phyloP scores from a whole-genome alignment of 352 stramenopile species.

The Globisporangium parvum region DNA sequence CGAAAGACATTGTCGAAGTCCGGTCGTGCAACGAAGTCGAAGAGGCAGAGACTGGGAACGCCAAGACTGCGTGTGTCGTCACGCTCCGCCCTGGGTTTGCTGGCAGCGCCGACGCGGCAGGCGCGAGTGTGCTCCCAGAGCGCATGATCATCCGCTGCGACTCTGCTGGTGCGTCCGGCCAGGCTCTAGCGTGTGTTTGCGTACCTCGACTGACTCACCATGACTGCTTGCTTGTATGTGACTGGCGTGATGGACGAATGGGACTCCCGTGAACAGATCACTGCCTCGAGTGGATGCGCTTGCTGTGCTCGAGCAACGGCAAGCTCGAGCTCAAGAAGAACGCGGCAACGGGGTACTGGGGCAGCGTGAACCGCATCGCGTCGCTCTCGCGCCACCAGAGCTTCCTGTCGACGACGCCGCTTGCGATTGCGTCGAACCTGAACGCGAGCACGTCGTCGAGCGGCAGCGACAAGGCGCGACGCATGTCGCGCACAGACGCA shows the following conservation, averaged over 20 bases:
- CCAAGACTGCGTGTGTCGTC: constrained; percentile 57
- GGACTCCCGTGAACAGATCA: constrained; percentile 73
- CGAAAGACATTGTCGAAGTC: constrained; percentile 76
- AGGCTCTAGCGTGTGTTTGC: no score
- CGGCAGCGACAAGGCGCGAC: constrained; percentile 34
- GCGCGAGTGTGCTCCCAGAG: constrained; percentile 23
- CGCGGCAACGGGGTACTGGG: constrained; percentile 74
- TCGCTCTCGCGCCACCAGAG: constrained; percentile 81
- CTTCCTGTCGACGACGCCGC: constrained; percentile 61
- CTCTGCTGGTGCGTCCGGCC: constrained; percentile 47
- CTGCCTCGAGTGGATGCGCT: constrained; percentile 84
- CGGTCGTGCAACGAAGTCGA: constrained; percentile 73
- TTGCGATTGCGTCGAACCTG: constrained; percentile 26
- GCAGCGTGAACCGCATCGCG: constrained; percentile 81
- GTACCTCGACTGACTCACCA: neutral
- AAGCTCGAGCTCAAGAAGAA: constrained; percentile 89
- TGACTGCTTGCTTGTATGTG: constrained; percentile 1
- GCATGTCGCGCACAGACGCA: constrained; percentile 70
- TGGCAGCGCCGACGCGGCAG: constrained; percentile 7
- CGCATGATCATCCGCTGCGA: constrained; percentile 78
- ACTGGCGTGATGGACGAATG: neutral
- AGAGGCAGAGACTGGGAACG: constrained; percentile 47
- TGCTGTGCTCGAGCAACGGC: constrained; percentile 78
- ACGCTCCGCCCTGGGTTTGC: constrained; percentile 24
- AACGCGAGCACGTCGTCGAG: constrained; percentile 16